These are phyloP conservation scores for Hypericum perforatum DNA, from an alignment of 345 rosid genomes.

Conservation along the genomic window DNA sequence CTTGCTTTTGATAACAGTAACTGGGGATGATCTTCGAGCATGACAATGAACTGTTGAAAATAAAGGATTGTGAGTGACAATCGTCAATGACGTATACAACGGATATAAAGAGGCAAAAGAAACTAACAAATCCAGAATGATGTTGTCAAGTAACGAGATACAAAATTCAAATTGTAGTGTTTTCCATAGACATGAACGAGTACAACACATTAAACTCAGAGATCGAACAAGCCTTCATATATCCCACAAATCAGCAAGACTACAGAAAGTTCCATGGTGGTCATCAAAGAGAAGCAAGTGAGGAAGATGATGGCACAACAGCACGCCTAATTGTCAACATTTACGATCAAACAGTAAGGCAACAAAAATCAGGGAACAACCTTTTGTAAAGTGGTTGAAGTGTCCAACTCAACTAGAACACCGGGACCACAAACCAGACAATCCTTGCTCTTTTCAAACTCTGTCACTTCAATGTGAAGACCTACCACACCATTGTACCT, in stretches of 20 bases:
- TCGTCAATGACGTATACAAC: too few species aligned
- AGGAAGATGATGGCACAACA: not conserved
- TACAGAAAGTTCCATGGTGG: too few species aligned
- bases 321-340: not conserved
- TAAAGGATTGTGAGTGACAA: not conserved
- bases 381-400: constrained; percentile 65
- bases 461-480: constrained; percentile 76
- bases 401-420: constrained; percentile 67
- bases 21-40: constrained; percentile 73
- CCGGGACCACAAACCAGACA: constrained; percentile 99
- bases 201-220: too few species aligned
- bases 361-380: constrained; percentile 27
- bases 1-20: constrained; percentile 68
- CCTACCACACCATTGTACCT: constrained; percentile 92
- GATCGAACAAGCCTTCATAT: too few species aligned
- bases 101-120: too few species aligned
- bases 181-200: too few species aligned
- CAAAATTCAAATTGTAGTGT: too few species aligned
- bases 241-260: too few species aligned
- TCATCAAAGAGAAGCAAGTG: not conserved
- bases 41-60: constrained; percentile 52
- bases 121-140: not conserved
- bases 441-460: constrained; percentile 66
- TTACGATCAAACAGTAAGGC: not conserved
- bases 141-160: not conserved